phyloP scores from a whole-genome alignment of 306 rosid genomes.

The Vigna radiata region DNA sequence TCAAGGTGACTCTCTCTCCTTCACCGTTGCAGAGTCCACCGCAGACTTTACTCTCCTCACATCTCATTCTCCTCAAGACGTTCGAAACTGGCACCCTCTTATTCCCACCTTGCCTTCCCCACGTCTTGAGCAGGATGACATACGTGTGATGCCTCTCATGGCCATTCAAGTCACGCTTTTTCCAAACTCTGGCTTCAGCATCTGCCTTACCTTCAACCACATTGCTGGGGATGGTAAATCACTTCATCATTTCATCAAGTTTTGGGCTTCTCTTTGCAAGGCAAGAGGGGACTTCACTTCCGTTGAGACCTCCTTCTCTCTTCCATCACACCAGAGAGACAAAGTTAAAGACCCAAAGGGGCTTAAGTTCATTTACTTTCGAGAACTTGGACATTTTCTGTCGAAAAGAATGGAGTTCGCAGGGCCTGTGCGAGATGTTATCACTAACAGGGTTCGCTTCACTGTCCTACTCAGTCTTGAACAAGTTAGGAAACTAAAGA shows the following conservation, averaged over 20 bases:
- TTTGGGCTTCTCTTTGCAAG: slow-evolving; percentile 43
- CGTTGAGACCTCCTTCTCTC: background rate
- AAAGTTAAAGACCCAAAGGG: slow-evolving; percentile 43
- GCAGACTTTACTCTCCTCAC: slow-evolving; percentile 11
- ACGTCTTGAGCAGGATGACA: background rate
- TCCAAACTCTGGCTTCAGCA: slow-evolving; percentile 15
- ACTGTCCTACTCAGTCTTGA: slow-evolving; percentile 16
- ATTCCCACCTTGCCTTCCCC: background rate
- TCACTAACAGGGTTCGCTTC: slow-evolving; percentile 3
- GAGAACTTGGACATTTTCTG: background rate
- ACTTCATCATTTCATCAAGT: slow-evolving; percentile 38
- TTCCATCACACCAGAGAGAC: slow-evolving; percentile 41
- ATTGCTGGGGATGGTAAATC: slow-evolving; percentile 1
- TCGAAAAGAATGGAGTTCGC: background rate
- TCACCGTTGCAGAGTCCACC: slow-evolving; percentile 36
- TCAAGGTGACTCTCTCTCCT: background rate
- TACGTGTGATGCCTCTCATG: slow-evolving; percentile 7
- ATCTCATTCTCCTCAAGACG: background rate
- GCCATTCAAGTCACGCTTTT: slow-evolving; percentile 35
- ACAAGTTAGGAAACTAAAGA: slow-evolving; percentile 39
- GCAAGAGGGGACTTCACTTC: background rate
- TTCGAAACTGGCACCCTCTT: background rate
- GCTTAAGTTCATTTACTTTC: background rate
- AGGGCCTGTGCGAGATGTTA: background rate
- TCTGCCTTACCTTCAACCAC: slow-evolving; percentile 12